Conservation (phyloP, 352 stramenopile species). For the Pseudoperonospora humuli region DNA sequence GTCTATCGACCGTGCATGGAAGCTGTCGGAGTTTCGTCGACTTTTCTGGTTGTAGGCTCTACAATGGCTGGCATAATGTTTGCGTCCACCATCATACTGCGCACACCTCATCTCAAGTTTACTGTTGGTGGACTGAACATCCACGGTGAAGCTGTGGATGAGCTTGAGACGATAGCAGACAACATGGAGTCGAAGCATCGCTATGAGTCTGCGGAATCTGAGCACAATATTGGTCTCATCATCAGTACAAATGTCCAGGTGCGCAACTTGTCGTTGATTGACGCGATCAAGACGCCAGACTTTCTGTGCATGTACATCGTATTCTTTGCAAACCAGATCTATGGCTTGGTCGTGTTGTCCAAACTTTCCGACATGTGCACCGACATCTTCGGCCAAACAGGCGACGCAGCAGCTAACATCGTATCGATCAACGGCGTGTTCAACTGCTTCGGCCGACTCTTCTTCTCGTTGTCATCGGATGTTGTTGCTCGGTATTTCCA, state of each 20-base stretch:
- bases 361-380: slow-evolving; percentile 57
- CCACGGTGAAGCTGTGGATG: slow-evolving; percentile 40
- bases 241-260: slow-evolving; percentile 36
- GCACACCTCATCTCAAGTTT: slow-evolving; percentile 47
- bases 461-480: slow-evolving; percentile 45
- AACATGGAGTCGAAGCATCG: slow-evolving; percentile 21
- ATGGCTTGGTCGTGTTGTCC: slow-evolving; percentile 55
- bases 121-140: slow-evolving; percentile 46
- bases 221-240: slow-evolving; percentile 31
- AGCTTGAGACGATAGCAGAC: slow-evolving; percentile 15
- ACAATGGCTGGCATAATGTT: slow-evolving; percentile 38
- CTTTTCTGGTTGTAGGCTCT: slow-evolving; percentile 39
- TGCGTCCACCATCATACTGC: slow-evolving; percentile 37
- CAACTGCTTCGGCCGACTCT: slow-evolving; percentile 48
- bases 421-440: slow-evolving; percentile 65
- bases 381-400: slow-evolving; percentile 38
- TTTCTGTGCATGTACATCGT: slow-evolving; percentile 67
- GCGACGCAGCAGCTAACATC: slow-evolving; percentile 33
- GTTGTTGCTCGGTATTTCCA: slow-evolving; percentile 35
- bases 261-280: slow-evolving; percentile 41
- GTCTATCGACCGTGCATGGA: slow-evolving; percentile 52
- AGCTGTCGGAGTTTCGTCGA: slow-evolving; percentile 36
- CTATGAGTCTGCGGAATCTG: slow-evolving; percentile 38
- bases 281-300: slow-evolving; percentile 44
- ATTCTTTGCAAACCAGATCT: slow-evolving; percentile 62